These are phyloP conservation scores for Cladophialophora carrionii DNA, from an alignment of 2,329 filamentous ascomycete species.

Conservation along the genomic window DNA sequence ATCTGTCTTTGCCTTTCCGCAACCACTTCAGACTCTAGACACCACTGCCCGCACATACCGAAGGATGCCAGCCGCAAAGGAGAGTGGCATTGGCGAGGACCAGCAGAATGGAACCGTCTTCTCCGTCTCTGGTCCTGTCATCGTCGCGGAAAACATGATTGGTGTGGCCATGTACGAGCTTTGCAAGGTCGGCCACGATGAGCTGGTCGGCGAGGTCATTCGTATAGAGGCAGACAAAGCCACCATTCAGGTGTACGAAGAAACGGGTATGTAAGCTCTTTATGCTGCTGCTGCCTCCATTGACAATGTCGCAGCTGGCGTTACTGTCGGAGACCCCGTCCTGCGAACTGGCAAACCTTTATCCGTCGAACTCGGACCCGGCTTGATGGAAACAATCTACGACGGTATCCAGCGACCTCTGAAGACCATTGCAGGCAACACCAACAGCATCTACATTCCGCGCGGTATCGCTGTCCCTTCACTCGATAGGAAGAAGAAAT, in stretches of 20 bases:
- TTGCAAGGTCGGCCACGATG: conserved; percentile 88
- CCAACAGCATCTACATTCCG: conserved; percentile 94
- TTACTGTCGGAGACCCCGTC: conserved; percentile 94
- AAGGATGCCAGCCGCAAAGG: conserved; percentile 52
- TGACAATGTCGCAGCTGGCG: conserved; percentile 67
- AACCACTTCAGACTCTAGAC: conserved; percentile 39
- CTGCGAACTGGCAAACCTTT: conserved; percentile 88
- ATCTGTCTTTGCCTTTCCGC: conserved; percentile 39
- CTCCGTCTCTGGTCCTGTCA: conserved; percentile 81
- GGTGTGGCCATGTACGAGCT: conserved; percentile 99
- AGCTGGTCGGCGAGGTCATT: conserved; percentile 95
- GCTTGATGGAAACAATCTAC: conserved; percentile 98
- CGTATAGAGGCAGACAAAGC: conserved; percentile 94
- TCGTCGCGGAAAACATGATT: conserved; percentile 97
- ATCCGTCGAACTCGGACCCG: conserved; percentile 94
- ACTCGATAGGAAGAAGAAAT: conserved; percentile 88
- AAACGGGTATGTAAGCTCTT: conserved; percentile 69
- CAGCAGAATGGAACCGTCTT: conserved; percentile 67
- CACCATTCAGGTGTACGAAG: conserved; percentile 98
- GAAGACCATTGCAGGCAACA: conserved; percentile 74
- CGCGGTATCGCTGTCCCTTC: conserved; percentile 87
- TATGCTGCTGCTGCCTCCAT: conserved; percentile 26
- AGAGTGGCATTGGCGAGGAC: conserved; percentile 54
- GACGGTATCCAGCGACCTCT: conserved; percentile 98
- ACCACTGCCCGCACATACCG: conserved; percentile 40